Evolutionary conservation across 1,284 basidiomycete species (phyloP).

Genomic region (Cutaneotrichosporon mucoides): DNA sequence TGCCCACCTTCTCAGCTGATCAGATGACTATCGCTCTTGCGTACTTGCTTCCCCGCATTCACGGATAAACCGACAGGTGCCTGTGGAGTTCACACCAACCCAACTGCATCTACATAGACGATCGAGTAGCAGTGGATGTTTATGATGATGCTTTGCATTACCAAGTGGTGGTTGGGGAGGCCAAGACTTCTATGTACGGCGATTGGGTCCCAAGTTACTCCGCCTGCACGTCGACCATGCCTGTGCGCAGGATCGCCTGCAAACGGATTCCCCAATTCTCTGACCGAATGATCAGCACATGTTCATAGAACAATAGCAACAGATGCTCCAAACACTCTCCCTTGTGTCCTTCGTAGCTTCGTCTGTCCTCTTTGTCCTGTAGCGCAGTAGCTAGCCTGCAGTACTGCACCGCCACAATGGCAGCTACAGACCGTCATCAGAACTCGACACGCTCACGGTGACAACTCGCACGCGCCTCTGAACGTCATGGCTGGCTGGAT

Average conservation of each 20-base stretch:
- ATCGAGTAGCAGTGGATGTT: too few relatives aligned
- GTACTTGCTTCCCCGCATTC: background rate
- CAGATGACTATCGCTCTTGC: background rate
- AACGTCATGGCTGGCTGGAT: background rate
- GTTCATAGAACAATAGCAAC: background rate
- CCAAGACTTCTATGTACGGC: background rate
- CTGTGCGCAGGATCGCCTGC: background rate
- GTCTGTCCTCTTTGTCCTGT: too few relatives aligned
- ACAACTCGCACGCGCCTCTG: too few relatives aligned
- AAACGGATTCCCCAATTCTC: too few relatives aligned
- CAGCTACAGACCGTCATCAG: too few relatives aligned
- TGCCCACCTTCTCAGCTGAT: background rate
- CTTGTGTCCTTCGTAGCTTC: background rate
- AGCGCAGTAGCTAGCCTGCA: too few relatives aligned
- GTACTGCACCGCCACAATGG: too few relatives aligned
- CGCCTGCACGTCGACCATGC: background rate
- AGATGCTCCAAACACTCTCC: background rate
- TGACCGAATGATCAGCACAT: too few relatives aligned
- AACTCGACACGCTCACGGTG: too few relatives aligned
- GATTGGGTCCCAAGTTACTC: background rate
- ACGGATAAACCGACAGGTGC: background rate
- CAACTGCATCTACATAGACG: too few relatives aligned
- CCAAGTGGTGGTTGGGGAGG: background rate
- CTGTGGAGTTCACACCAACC: background rate
- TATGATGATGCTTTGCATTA: too few relatives aligned